Evolutionary conservation across 257 asterid species (phyloP).

Genomic region (Osmanthus fragrans): DNA sequence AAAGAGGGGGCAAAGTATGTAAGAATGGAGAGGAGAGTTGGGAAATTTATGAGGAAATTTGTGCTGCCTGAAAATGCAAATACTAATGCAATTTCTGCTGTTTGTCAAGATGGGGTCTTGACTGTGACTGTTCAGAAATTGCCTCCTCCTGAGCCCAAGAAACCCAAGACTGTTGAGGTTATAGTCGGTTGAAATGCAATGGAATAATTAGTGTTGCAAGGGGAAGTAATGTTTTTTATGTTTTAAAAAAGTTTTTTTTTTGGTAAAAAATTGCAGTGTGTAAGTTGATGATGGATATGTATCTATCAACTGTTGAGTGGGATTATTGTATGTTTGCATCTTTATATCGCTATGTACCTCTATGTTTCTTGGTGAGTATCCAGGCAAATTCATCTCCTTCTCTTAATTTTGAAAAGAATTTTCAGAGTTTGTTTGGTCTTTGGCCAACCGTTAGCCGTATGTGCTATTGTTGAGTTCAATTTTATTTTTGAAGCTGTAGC

Average conservation of each 20-base stretch:
- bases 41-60: conserved; percentile 79
- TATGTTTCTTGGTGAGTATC: too few relatives aligned
- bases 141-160: conserved; percentile 91
- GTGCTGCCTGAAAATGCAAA: conserved; percentile 77
- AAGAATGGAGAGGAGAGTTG: conserved; percentile 73
- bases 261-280: not conserved
- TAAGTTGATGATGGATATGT: not conserved
- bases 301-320: not conserved
- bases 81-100: conserved; percentile 56
- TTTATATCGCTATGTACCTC: not conserved
- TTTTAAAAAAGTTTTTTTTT: not conserved
- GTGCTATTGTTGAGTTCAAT: too few relatives aligned
- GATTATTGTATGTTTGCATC: not conserved
- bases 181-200: conserved; percentile 38
- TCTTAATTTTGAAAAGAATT: too few relatives aligned
- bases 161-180: conserved; percentile 71
- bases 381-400: too few relatives aligned
- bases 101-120: conserved; percentile 75
- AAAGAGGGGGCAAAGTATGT: conserved; percentile 60
- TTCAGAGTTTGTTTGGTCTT: too few relatives aligned
- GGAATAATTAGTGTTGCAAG: not conserved
- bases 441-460: too few relatives aligned
- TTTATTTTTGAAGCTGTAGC: too few relatives aligned
- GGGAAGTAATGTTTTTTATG: not conserved
- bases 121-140: conserved; percentile 67